phyloP scores from a whole-genome alignment of 1,284 basidiomycete genomes.

The Tilletia setariae region DNA sequence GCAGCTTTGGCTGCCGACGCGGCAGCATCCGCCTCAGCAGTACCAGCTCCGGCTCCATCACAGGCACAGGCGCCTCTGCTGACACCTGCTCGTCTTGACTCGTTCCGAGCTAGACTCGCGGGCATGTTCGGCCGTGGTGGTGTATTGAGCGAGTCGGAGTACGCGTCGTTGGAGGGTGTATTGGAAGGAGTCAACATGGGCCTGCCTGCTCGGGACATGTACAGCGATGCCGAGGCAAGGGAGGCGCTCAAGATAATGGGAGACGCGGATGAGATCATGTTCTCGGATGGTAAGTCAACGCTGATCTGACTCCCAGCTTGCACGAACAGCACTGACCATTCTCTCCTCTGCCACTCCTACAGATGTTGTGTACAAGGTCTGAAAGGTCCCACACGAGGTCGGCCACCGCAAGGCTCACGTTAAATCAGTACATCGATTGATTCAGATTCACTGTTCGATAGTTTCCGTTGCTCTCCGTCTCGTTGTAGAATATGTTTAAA shows the following conservation, averaged over 20 bases:
- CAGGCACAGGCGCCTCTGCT: conserved; percentile 2
- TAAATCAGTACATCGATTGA: neutral
- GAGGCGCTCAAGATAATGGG: conserved; percentile 64
- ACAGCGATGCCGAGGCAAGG: conserved; percentile 75
- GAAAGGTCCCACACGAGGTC: neutral
- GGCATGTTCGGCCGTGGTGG: conserved; percentile 60
- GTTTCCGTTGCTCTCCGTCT: neutral
- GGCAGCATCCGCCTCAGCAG: conserved; percentile 4
- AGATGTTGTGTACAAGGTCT: conserved; percentile 34
- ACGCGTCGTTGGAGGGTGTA: conserved; percentile 68
- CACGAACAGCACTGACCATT: neutral
- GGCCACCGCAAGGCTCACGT: neutral
- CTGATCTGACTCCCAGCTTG: neutral
- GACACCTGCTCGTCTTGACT: conserved; percentile 26
- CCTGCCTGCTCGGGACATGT: conserved; percentile 67
- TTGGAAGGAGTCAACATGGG: conserved; percentile 77
- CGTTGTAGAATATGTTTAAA: too few relatives aligned
- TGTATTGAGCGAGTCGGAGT: conserved; percentile 61
- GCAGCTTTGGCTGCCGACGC: neutral
- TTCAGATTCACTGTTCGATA: neutral
- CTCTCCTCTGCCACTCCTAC: neutral
- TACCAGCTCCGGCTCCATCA: conserved; percentile 14
- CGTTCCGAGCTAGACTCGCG: conserved; percentile 63
- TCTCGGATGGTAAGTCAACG: conserved; percentile 64
- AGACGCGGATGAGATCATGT: conserved; percentile 80